These are phyloP conservation scores for Rhizopus stolonifer DNA, from an alignment of 371 early-diverging fungal species.

Conservation along the genomic window DNA sequence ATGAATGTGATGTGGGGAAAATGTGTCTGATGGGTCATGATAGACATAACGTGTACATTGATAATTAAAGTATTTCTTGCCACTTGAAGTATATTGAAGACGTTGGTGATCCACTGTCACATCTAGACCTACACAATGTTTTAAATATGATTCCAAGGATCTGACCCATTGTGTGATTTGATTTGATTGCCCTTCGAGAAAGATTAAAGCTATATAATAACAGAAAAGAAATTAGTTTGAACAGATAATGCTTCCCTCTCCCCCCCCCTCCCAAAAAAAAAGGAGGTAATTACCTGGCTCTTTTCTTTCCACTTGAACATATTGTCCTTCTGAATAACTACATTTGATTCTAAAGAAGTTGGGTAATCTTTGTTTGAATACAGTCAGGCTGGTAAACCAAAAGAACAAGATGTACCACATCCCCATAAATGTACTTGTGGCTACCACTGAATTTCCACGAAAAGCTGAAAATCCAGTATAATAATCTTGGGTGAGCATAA, in stretches of 20 bases:
- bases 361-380: slow-evolving; percentile 42
- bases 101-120: slow-evolving; percentile 41
- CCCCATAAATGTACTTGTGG: slow-evolving; percentile 45
- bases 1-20: slow-evolving; percentile 56
- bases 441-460: slow-evolving; percentile 30
- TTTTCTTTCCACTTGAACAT: slow-evolving; percentile 68
- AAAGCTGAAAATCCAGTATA: slow-evolving; percentile 36
- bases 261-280: no score
- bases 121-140: slow-evolving; percentile 34
- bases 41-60: slow-evolving; percentile 72
- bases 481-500: slow-evolving; percentile 37
- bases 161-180: slow-evolving; percentile 10
- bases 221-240: no score
- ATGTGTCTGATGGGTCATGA: slow-evolving; percentile 29
- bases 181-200: slow-evolving; percentile 14
- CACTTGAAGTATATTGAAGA: slow-evolving; percentile 49
- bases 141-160: slow-evolving; percentile 25
- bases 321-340: slow-evolving; percentile 49
- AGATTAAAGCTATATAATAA: slow-evolving; percentile 17
- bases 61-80: slow-evolving; percentile 68
- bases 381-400: slow-evolving; percentile 62
- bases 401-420: slow-evolving; percentile 68
- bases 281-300: slow-evolving; percentile 33
- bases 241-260: no score
- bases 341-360: slow-evolving; percentile 72